Percentiles rank a stretch among this genome's conserved stretches.
Evolutionary conservation across 768 basidiomycete genomes (phyloP).

Genomic region (Lactifluus volemus): DNA sequence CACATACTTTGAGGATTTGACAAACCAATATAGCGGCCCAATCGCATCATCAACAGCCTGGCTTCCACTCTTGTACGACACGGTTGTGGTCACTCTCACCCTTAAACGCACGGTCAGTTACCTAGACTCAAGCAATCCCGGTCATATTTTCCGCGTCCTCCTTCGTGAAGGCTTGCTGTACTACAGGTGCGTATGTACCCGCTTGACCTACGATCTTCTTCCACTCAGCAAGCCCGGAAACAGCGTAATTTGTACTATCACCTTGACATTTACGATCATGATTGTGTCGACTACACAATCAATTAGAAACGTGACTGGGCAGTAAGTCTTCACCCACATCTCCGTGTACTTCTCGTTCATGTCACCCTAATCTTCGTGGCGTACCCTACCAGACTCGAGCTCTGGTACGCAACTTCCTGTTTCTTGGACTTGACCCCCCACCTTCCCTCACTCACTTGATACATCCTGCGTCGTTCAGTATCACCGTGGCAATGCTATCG

Average conservation of each 20-base stretch:
- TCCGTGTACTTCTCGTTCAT: background rate
- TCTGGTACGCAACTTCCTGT: background rate
- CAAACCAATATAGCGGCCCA: conserved; percentile 10
- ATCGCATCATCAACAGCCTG: conserved; percentile 32
- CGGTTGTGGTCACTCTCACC: conserved; percentile 29
- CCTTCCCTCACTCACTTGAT: background rate
- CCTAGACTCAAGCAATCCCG: background rate
- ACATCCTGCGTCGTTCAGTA: background rate
- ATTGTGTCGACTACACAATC: conserved; percentile 25
- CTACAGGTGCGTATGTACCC: background rate
- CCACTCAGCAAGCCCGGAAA: background rate
- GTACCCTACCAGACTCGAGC: background rate
- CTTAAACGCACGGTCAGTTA: conserved; percentile 24
- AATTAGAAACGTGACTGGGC: conserved; percentile 32
- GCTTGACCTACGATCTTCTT: background rate
- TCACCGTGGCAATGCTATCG: no score
- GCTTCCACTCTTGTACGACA: conserved; percentile 35
- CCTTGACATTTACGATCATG: conserved; percentile 33
- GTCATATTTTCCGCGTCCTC: conserved; percentile 3
- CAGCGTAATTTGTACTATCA: conserved; percentile 34
- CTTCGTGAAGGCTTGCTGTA: conserved; percentile 12
- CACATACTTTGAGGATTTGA: background rate
- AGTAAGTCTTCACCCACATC: conserved; percentile 10
- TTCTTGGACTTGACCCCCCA: no score
- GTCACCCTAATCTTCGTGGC: background rate